Evolutionary conservation across 2,329 filamentous ascomycete species (phyloP).

Genomic region (Sarocladiaceae sp.): DNA sequence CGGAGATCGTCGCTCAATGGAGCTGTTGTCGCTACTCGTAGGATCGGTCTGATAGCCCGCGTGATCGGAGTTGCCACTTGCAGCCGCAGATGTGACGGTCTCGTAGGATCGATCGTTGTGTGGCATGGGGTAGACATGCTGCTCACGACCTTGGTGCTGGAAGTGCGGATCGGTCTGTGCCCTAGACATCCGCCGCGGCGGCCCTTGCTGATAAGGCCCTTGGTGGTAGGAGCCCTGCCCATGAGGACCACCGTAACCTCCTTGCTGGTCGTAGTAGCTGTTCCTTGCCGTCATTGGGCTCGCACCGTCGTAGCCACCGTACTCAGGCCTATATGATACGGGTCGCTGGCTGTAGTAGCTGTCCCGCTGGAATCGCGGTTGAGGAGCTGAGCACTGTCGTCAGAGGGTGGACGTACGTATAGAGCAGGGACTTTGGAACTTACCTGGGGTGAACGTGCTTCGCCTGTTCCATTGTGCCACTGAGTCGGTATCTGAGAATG

Average conservation of each 20-base stretch:
- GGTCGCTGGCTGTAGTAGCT: slow-evolving; percentile 44
- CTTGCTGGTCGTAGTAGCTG: slow-evolving; percentile 39
- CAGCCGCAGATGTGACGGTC: slow-evolving; percentile 72
- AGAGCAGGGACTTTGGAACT: slow-evolving; percentile 8
- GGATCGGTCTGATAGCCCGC: slow-evolving; percentile 80
- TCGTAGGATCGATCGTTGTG: slow-evolving; percentile 78
- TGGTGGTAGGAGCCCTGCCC: slow-evolving; percentile 19
- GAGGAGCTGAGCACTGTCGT: slow-evolving; percentile 18
- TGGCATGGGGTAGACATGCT: slow-evolving; percentile 45
- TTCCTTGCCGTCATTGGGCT: slow-evolving; percentile 28
- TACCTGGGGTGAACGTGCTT: slow-evolving; percentile 52
- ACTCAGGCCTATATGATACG: slow-evolving; percentile 21
- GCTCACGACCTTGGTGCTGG: slow-evolving; percentile 30
- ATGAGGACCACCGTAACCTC: slow-evolving; percentile 21
- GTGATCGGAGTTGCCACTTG: slow-evolving; percentile 68
- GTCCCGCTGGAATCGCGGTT: slow-evolving; percentile 43
- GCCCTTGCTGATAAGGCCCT: slow-evolving; percentile 14
- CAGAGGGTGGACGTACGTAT: background rate
- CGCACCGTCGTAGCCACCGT: slow-evolving; percentile 9
- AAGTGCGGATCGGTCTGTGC: slow-evolving; percentile 42
- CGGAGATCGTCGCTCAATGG: slow-evolving; percentile 66
- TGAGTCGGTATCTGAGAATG: slow-evolving; percentile 39
- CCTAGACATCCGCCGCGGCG: slow-evolving; percentile 29
- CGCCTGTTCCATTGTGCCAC: slow-evolving; percentile 47
- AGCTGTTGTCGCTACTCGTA: slow-evolving; percentile 84